phyloP scores from a whole-genome alignment of 352 stramenopile genomes.

The Phytophthora pluvialis region DNA sequence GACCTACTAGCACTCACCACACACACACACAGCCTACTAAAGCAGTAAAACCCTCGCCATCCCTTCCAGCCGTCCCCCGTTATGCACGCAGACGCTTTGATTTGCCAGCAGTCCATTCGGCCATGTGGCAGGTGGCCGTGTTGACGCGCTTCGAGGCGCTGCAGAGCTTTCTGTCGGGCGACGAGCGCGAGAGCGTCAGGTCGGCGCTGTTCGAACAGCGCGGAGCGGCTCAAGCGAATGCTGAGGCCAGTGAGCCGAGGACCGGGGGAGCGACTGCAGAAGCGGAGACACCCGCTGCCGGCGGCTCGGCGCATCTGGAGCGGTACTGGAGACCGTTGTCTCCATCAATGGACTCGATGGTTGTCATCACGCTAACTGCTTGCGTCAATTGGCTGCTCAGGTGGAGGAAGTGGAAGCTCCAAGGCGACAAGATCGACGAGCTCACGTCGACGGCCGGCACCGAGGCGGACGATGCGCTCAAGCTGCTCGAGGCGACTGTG shows the following conservation, averaged over 20 bases:
- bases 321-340: constrained; percentile 29
- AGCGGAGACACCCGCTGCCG: neutral
- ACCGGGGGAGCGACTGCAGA: neutral
- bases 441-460: constrained; percentile 40
- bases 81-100: neutral
- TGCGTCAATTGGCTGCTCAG: constrained; percentile 31
- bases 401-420: constrained; percentile 75
- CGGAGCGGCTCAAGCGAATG: constrained; percentile 11
- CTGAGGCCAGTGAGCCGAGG: constrained; percentile 1
- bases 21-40: too few species aligned
- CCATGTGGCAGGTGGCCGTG: constrained; percentile 46
- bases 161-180: constrained; percentile 39
- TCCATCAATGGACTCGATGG: neutral
- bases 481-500: constrained; percentile 31
- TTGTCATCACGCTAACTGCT: neutral
- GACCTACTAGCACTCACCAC: neutral
- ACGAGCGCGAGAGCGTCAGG: constrained; percentile 37
- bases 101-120: too few species aligned
- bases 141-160: constrained; percentile 49
- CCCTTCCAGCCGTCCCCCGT: constrained; percentile 4
- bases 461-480: constrained; percentile 26
- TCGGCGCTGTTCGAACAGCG: constrained; percentile 27
- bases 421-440: constrained; percentile 56
- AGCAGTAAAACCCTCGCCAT: constrained; percentile 17
- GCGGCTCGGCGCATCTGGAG: constrained; percentile 51